Evolutionary conservation across 202 grass and related monocot species (phyloP).

Genomic region (Zoysia matrella): DNA sequence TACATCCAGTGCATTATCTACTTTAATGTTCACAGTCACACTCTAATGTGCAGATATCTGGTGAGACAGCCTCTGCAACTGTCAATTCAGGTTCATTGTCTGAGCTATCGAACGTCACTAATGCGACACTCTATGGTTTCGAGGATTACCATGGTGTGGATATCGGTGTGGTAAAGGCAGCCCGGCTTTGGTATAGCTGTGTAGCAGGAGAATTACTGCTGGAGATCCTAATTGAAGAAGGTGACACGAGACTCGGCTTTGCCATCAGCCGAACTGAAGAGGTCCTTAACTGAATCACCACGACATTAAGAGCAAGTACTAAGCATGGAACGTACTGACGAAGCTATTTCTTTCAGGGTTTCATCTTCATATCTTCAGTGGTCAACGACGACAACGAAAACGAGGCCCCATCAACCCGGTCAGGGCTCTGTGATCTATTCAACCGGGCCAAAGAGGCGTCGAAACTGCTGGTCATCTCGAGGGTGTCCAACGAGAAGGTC

Average conservation of each 20-base stretch:
- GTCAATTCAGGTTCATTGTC: constrained; percentile 74
- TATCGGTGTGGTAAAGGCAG: constrained; percentile 84
- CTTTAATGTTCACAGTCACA: not conserved
- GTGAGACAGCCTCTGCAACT: constrained; percentile 73
- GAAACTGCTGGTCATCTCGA: constrained; percentile 77
- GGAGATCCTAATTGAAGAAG: constrained; percentile 68
- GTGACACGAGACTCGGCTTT: constrained; percentile 85
- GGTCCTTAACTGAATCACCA: constrained; percentile 33
- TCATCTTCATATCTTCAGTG: constrained; percentile 85
- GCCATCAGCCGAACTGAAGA: constrained; percentile 84
- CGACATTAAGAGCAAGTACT: not conserved
- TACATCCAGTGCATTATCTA: not conserved
- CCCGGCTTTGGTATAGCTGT: constrained; percentile 75
- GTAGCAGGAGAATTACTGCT: constrained; percentile 64
- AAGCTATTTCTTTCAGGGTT: constrained; percentile 59
- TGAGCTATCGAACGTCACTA: constrained; percentile 58
- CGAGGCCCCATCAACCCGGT: constrained; percentile 63
- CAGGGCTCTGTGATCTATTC: constrained; percentile 74
- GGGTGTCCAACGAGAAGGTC: constrained; percentile 81
- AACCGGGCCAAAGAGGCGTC: constrained; percentile 55
- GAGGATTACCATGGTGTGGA: constrained; percentile 94
- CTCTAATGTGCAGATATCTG: constrained; percentile 67
- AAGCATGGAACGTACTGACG: not conserved
- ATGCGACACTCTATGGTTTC: constrained; percentile 82
- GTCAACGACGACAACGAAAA: constrained; percentile 44